Evolutionary conservation across 2,329 filamentous ascomycete genomes (phyloP).

Genomic region (Claviceps pazoutovae): DNA sequence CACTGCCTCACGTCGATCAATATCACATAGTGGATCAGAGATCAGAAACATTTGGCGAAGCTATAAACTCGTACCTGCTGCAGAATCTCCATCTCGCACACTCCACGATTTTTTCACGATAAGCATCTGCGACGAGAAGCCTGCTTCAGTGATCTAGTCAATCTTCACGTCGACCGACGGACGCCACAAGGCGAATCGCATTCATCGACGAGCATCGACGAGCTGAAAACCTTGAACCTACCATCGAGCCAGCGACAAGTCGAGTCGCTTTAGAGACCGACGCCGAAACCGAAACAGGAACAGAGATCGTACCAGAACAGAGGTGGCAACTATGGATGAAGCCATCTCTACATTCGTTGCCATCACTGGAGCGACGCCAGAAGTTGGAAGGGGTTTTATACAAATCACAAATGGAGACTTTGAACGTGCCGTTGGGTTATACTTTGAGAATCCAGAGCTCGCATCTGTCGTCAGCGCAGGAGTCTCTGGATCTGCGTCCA

Average conservation of each 20-base stretch:
- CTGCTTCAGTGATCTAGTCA: too few species aligned
- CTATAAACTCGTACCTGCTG: neutral
- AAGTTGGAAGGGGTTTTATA: constrained; percentile 70
- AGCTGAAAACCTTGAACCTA: neutral
- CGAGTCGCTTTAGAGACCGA: neutral
- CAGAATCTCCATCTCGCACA: neutral
- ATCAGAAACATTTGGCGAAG: neutral
- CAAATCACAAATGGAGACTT: constrained; percentile 73
- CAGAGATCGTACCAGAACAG: neutral
- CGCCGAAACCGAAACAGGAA: neutral
- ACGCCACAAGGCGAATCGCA: neutral
- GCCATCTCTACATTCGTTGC: constrained; percentile 64
- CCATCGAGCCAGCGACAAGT: neutral
- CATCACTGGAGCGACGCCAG: constrained; percentile 63
- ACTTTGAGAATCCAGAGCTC: constrained; percentile 75
- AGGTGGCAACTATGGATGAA: constrained; percentile 43
- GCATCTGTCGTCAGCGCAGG: constrained; percentile 22
- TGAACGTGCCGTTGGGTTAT: constrained; percentile 77
- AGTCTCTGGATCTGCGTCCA: constrained; percentile 10
- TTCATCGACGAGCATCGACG: neutral
- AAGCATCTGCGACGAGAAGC: neutral
- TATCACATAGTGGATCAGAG: neutral
- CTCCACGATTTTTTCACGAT: neutral
- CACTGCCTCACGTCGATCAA: neutral
- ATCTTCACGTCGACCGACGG: neutral